Evolutionary conservation across 73 alveolate species (phyloP).

Genomic region (Tetrahymena borealis): DNA sequence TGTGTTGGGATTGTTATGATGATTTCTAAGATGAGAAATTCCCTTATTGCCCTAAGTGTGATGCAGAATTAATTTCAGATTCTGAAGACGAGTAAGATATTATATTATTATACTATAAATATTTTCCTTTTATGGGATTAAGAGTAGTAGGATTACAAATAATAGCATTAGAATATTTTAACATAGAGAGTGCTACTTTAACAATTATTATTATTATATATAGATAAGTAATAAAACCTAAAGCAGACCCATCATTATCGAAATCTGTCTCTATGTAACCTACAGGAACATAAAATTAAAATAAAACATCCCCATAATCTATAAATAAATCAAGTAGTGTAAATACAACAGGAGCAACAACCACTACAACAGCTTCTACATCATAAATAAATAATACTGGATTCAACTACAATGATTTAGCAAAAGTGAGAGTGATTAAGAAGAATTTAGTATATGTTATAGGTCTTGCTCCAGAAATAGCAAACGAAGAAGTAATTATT

Average conservation of each 20-base stretch:
- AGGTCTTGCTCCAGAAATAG: constrained; percentile 68
- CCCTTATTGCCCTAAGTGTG: background rate
- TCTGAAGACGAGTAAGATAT: background rate
- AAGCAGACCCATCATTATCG: background rate
- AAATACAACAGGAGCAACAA: background rate
- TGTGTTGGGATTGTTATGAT: background rate
- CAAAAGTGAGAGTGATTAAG: constrained; percentile 56
- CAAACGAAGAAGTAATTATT: constrained; percentile 46
- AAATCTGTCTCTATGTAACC: background rate
- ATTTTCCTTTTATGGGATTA: background rate
- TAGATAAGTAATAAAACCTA: background rate
- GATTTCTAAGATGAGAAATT: background rate
- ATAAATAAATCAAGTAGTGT: background rate
- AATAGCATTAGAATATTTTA: background rate
- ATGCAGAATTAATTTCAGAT: background rate
- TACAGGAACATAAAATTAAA: background rate
- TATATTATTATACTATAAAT: background rate
- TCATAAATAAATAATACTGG: background rate
- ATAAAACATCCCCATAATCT: background rate
- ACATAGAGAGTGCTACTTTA: too few relatives aligned
- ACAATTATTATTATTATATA: background rate
- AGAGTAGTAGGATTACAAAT: background rate
- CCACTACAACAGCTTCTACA: background rate
- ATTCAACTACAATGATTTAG: background rate
- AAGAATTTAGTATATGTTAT: constrained; percentile 72